Conservation (phyloP, 345 rosid genomes). For the Theobroma cacao region DNA sequence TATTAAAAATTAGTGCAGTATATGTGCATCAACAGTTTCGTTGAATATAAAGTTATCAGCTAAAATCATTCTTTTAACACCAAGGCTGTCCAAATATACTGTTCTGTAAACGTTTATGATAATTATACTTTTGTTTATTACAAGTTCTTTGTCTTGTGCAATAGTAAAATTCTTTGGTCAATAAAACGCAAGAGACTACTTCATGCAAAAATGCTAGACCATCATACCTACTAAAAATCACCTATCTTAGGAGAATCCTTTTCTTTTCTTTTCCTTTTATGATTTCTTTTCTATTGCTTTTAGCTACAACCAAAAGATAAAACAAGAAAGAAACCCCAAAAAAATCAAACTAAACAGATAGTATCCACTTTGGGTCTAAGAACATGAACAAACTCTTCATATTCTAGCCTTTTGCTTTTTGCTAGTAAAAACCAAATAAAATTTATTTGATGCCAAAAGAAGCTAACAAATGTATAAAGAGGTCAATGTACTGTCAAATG, state of each 20-base stretch:
- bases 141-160: not conserved
- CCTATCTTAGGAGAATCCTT: not conserved
- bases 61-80: not conserved
- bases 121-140: not conserved
- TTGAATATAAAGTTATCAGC: not conserved
- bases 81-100: not conserved
- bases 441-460: not conserved
- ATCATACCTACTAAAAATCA: not conserved
- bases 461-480: not conserved
- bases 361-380: not conserved
- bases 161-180: no score
- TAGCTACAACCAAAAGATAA: not conserved
- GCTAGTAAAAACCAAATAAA: not conserved
- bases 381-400: not conserved
- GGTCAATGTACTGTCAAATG: not conserved
- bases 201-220: not conserved
- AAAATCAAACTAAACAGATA: not conserved
- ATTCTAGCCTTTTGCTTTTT: not conserved
- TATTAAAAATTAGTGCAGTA: not conserved
- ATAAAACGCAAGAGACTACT: not conserved
- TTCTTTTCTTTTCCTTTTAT: not conserved
- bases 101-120: not conserved
- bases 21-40: not conserved
- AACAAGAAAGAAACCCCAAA: no score
- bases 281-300: not conserved